Base-by-base conservation (phyloP, 2,329 filamentous ascomycete genomes). In the Zelopaecilomyces penicillatus region DNA sequence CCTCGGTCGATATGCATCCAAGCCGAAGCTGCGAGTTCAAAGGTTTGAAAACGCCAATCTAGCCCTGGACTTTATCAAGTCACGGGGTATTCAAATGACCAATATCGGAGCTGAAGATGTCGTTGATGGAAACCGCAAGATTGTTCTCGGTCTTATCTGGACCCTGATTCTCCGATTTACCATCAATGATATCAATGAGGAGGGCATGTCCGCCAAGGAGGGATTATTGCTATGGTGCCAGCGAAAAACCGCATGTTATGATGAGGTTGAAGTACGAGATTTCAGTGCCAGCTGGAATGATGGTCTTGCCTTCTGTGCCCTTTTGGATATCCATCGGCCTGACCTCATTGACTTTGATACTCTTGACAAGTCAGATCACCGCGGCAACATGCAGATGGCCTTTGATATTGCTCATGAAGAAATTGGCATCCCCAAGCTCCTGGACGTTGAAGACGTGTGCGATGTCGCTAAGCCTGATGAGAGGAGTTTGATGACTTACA, bases 21-120 rank as follows among this genome's bases (percentile, higher is more conserved):
- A 91, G 59, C 93, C 93, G 34, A 96, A 95, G 69, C 76, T 98
- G 55, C 88, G 93, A 46, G 93, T 98, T 42, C 93, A 98, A 70
- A 83, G 82, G 56, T 98, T 97, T 66, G 93, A 98, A 66, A 98
- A 98, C 76, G 91, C 93, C 65, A 97, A 97, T 71, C 83, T 90
- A 55, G 87, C 88, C 41, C 81, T 98, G 50, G 83, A 96, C 66
- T 98, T 93, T 59, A 89, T 98, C 70, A 94, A 87, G 62, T 82
- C 80, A 46, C 76, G 89, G 55, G 84, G 88, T 19, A 97, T 98
- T 52, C 91, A 95, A 64, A 87, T 98, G 83, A 96, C 89, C 54
- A 98, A 98, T 57, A 97, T 97, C 58, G 93, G 93, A 43, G 93
- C 93, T 6, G 93, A 97, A 66, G 93, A 98, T 74, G 87, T 98